Conservation (phyloP, 441 rosid genomes). For the Pelargonium fulgidum region DNA sequence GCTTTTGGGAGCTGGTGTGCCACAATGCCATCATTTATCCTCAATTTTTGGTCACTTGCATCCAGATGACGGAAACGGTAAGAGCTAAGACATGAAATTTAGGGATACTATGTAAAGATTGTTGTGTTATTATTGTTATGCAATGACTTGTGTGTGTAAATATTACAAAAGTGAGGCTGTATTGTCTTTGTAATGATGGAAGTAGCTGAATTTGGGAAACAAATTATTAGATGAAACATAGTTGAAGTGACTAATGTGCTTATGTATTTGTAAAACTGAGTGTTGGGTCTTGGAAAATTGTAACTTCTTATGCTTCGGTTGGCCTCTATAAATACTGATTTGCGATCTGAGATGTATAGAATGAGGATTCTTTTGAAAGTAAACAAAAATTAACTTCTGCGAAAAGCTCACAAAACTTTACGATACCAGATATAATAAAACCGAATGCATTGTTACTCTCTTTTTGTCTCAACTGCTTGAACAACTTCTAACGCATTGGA, state of each 20-base stretch:
- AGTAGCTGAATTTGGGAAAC: background rate
- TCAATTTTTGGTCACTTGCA: slow-evolving; percentile 68
- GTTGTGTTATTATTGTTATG: background rate
- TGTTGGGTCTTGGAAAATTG: background rate
- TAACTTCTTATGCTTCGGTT: too few relatives aligned
- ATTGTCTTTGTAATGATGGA: background rate
- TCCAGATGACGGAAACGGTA: slow-evolving; percentile 34
- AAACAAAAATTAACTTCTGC: too few relatives aligned
- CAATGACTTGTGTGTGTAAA: background rate
- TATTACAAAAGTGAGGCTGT: background rate
- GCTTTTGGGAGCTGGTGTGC: slow-evolving; percentile 68
- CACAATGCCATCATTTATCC: slow-evolving; percentile 60
- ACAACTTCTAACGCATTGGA: too few relatives aligned
- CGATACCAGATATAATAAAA: too few relatives aligned
- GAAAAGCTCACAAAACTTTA: too few relatives aligned
- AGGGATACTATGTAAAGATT: background rate
- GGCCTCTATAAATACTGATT: too few relatives aligned
- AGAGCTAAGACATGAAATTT: too few relatives aligned
- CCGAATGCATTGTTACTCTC: too few relatives aligned
- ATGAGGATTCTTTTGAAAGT: too few relatives aligned
- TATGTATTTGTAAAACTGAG: background rate
- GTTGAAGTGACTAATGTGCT: background rate
- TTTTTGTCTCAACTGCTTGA: too few relatives aligned
- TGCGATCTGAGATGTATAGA: too few relatives aligned
- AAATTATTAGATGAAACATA: background rate